Percentiles rank a stretch among this genome's conserved stretches.
These are phyloP conservation scores for Magnusiomyces magnusii DNA, from an alignment of 1,139 yeast genomes.

Conservation along the genomic window DNA sequence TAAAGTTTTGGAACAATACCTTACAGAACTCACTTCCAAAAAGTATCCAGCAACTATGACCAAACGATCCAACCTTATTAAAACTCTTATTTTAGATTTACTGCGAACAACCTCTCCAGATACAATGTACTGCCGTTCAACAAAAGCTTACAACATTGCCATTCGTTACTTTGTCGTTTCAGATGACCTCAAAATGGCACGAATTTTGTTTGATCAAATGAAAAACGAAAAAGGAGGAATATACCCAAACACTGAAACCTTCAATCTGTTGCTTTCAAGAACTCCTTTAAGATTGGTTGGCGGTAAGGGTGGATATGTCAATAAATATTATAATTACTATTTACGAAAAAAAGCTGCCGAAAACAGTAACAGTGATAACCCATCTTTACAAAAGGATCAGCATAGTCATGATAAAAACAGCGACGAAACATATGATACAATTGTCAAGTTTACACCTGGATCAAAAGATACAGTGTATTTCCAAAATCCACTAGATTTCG, in stretches of 20 bases:
- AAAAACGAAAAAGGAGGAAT: slow-evolving; percentile 28
- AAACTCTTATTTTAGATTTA: slow-evolving; percentile 31
- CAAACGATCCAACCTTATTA: slow-evolving; percentile 15
- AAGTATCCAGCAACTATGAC: slow-evolving; percentile 14
- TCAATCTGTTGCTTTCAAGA: slow-evolving; percentile 35
- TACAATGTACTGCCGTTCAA: slow-evolving; percentile 33
- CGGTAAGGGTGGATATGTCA: slow-evolving; percentile 11
- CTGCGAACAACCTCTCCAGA: slow-evolving; percentile 37
- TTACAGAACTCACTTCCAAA: slow-evolving; percentile 12
- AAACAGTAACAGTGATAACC: neutral
- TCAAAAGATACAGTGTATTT: slow-evolving; percentile 27
- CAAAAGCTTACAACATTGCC: slow-evolving; percentile 39
- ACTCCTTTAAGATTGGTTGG: slow-evolving; percentile 10
- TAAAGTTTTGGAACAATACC: slow-evolving; percentile 14
- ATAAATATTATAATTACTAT: slow-evolving; percentile 10
- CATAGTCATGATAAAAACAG: neutral
- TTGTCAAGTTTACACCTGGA: slow-evolving; percentile 22
- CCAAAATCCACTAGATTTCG: slow-evolving; percentile 23
- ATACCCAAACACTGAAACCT: slow-evolving; percentile 39
- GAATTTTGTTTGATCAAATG: slow-evolving; percentile 39
- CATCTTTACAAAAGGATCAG: neutral
- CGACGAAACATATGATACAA: slow-evolving; percentile 18
- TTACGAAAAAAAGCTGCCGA: slow-evolving; percentile 2
- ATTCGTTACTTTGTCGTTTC: slow-evolving; percentile 37
- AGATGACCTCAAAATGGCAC: slow-evolving; percentile 38